Base-by-base conservation (phyloP, 768 basidiomycete genomes). In the Russula dissimulans region DNA sequence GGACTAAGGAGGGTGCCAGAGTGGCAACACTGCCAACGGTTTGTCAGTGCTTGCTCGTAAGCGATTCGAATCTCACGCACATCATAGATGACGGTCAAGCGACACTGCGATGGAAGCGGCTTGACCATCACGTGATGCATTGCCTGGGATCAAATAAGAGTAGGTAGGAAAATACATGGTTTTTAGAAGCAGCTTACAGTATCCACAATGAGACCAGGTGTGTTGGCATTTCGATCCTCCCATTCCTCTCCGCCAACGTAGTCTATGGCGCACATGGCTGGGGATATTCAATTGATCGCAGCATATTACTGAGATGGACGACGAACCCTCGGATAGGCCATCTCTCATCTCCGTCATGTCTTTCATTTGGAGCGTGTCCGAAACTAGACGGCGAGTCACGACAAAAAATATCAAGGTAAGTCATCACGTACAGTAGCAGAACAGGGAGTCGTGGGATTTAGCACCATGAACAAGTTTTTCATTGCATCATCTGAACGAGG, bases 11-110 rank as follows among this genome's bases (percentile, higher is more conserved):
- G 45, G 4, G 52, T 54, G 2, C 46, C 59, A 3, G 46, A 54
- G 29, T 60, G 45, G 5, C 59, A 54, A 10, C 38, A 54, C 59
- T 60, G 6, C 39, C 12, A 41, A 38, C 12, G 4, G 31, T 10
- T 5, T 14, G 22, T 38, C 15, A 14, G 41, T 6, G 52, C 17
- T 29, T 26, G 31, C 6, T 26, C 9, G 5, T 6, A 32, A 3
- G 29, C 14, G 15, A 10, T 4, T 3, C 9, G 3, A 22, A 54
- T 14, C 39, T 15, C 3, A 22, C 58, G 54, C 32, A 60, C 59
- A 7, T 60, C 59, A 4, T 48, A 41, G 7, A 60, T 11, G 3
- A 53, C 53, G n/a, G 59, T 60, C 52, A 60, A 31, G 14, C 59
- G 59, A 54, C 59, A 60, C 3, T 26, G 7, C 3, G 1, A 5